phyloP scores from a whole-genome alignment of 768 basidiomycete species.

The Leccinum arenicola region DNA sequence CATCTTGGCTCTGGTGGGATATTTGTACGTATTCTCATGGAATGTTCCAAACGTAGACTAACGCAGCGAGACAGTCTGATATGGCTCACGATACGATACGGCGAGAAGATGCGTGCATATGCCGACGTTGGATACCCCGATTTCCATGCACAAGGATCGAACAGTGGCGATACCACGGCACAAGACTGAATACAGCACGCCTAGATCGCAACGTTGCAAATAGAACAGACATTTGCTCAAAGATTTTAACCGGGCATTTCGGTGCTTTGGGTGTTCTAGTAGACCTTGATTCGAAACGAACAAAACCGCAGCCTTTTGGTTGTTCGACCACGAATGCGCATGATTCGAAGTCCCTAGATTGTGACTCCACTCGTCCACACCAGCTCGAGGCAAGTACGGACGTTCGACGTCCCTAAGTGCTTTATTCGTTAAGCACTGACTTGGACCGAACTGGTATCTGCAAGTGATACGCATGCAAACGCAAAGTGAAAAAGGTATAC shows the following conservation, averaged over 20 bases:
- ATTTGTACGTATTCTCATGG: constrained; percentile 40
- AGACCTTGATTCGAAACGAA: not conserved
- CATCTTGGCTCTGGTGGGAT: constrained; percentile 46
- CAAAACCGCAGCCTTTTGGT: not conserved
- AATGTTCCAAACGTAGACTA: not conserved
- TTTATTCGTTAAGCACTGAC: not conserved
- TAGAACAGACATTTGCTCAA: not conserved
- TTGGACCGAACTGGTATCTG: too few relatives aligned
- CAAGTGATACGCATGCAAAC: too few relatives aligned
- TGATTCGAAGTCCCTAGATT: not conserved
- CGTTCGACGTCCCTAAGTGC: not conserved
- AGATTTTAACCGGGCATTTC: not conserved
- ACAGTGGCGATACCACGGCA: not conserved
- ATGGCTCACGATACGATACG: constrained; percentile 54
- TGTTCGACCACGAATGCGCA: constrained; percentile 1
- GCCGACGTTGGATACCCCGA: constrained; percentile 54
- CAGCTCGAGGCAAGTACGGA: not conserved
- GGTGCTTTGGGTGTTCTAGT: not conserved
- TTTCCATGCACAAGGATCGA: not conserved
- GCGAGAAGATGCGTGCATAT: constrained; percentile 53
- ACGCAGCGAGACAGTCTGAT: constrained; percentile 40
- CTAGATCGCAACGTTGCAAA: not conserved
- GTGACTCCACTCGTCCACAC: not conserved
- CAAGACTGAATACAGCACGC: not conserved
- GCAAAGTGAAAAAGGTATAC: too few relatives aligned